These are phyloP conservation scores for Calonectria hongkongensis DNA, from an alignment of 2,329 filamentous ascomycete genomes.

Conservation along the genomic window DNA sequence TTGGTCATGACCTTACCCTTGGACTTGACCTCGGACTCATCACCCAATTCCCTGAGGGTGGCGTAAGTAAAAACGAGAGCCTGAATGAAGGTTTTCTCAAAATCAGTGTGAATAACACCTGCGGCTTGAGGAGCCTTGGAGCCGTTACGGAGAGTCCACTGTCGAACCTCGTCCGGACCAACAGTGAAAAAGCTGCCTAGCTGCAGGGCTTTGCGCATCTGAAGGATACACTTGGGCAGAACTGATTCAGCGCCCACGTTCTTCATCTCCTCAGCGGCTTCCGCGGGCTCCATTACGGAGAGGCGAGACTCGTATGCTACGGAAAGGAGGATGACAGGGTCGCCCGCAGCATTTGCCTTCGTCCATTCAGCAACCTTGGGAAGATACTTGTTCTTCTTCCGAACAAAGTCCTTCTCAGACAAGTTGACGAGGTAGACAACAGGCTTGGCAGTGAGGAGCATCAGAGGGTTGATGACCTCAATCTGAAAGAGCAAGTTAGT, in stretches of 20 bases:
- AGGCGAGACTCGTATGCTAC: slow-evolving; percentile 95
- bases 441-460: slow-evolving; percentile 96
- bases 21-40: slow-evolving; percentile 91
- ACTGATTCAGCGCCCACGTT: slow-evolving; percentile 89
- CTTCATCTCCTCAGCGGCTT: slow-evolving; percentile 90
- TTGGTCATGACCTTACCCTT: slow-evolving; percentile 99
- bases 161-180: slow-evolving; percentile 94
- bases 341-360: slow-evolving; percentile 90
- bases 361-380: slow-evolving; percentile 96
- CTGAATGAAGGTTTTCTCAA: slow-evolving; percentile 99
- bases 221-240: slow-evolving; percentile 91
- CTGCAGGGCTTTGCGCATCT: slow-evolving; percentile 94
- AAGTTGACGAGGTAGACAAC: slow-evolving; percentile 98
- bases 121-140: slow-evolving; percentile 98
- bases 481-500: slow-evolving; percentile 75
- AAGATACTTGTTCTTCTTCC: slow-evolving; percentile 99
- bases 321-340: slow-evolving; percentile 95
- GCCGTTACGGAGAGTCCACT: slow-evolving; percentile 97
- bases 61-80: slow-evolving; percentile 93
- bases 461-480: slow-evolving; percentile 97
- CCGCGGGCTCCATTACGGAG: slow-evolving; percentile 85
- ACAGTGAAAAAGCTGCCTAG: slow-evolving; percentile 98
- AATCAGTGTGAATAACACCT: slow-evolving; percentile 98
- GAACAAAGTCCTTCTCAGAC: slow-evolving; percentile 96
- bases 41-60: slow-evolving; percentile 87